These are phyloP conservation scores for Teratosphaeria zuluensis DNA, from an alignment of 2,329 filamentous ascomycete genomes.

Conservation along the genomic window DNA sequence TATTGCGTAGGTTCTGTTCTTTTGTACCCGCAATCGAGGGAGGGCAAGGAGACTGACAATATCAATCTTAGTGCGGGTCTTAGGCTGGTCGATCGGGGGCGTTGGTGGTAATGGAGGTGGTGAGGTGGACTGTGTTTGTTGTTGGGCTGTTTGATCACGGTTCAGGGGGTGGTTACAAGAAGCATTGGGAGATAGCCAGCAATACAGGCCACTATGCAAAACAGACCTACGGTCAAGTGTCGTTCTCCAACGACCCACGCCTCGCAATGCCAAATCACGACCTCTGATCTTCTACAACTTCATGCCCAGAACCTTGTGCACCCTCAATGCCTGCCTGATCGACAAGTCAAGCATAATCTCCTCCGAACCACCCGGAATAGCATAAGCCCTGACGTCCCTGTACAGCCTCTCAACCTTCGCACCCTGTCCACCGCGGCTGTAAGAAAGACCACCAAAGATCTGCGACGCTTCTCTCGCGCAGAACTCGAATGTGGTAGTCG, in stretches of 20 bases:
- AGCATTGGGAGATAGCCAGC: background rate
- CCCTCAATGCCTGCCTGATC: slow-evolving; percentile 80
- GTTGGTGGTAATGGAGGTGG: no score
- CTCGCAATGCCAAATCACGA: background rate
- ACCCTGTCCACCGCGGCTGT: slow-evolving; percentile 87
- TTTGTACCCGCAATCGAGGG: no score
- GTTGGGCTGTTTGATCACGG: no score
- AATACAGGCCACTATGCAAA: background rate
- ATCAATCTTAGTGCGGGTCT: no score
- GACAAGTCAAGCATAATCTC: slow-evolving; percentile 98
- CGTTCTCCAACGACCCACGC: background rate
- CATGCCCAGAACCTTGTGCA: slow-evolving; percentile 88
- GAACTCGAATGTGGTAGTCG: slow-evolving; percentile 92
- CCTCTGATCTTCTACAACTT: slow-evolving; percentile 56
- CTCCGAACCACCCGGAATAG: slow-evolving; percentile 84
- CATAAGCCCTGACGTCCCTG: slow-evolving; percentile 89
- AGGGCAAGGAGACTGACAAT: no score
- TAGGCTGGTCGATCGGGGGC: no score
- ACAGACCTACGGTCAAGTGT: background rate
- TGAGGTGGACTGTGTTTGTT: no score
- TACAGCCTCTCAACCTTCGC: slow-evolving; percentile 92
- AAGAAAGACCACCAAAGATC: slow-evolving; percentile 92
- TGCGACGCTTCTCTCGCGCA: slow-evolving; percentile 93
- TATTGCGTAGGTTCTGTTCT: no score
- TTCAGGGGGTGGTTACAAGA: no score